Evolutionary conservation across 805 yeast species (phyloP), one percentile per base, ranked within the genome.

Genomic region (Ogataea ganodermae): DNA sequence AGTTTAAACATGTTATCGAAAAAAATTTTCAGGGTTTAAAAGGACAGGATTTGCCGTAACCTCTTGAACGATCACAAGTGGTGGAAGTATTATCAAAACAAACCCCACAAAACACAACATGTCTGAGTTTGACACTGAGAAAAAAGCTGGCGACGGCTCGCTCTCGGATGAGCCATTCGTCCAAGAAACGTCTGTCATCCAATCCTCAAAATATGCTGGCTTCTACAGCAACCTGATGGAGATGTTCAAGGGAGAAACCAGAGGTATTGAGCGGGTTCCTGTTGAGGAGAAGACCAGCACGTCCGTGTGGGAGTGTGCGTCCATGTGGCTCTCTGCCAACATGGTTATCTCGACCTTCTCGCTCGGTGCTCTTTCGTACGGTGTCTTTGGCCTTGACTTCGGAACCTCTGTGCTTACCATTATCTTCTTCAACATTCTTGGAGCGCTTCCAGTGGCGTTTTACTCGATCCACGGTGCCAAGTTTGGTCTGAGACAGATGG

Each of bases 321-420:
- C 91, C 42, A 86, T 90, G 92, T 90, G 96, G 96, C 76, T 86
- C 59, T 85, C 95, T 6, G 95, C 96, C 30, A 89, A 90, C 69
- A 74, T 88, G 77, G 96, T 88, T 47, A 79, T 90, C 61, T 89
- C 96, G 17, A 80, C 96, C 14, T 81, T 79, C 58, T 74, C 96
- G 7, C 71, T 89, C 41, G 97, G 97, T 66, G 85, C 79, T 52
- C 66, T 84, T 35, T 87, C 88, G 26, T 62, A 60, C 39, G 72
- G 84, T 49, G 75, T 80, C 21, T 89, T 80, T 60, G 83, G 75
- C 10, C 71, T 91, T 52, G 79, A 81, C 42, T 87, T 91, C 68
- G 86, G 90, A 79, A 86, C 85, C 58, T 71, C 86, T 16, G 78
- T 81, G 22, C 71, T 86, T 45, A 65, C 74, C 21, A 86, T 87